Evolutionary conservation across 768 basidiomycete species (phyloP).

Genomic region (Neoboletus magnificus): DNA sequence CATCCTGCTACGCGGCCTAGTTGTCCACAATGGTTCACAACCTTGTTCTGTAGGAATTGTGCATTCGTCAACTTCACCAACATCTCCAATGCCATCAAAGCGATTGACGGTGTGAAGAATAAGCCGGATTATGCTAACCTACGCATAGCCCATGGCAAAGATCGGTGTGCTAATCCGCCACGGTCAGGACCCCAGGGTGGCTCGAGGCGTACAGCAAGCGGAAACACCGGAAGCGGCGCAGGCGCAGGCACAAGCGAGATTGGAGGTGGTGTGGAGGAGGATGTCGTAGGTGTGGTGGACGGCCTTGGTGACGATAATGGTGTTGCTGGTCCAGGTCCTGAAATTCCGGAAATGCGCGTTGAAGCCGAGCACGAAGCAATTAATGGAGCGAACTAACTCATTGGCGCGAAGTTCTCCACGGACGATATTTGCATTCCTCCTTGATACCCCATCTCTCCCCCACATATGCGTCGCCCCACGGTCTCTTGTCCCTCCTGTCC

Average conservation of each 20-base stretch:
- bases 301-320: slow-evolving; percentile 25
- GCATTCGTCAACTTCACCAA: slow-evolving; percentile 97
- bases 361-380: slow-evolving; percentile 32
- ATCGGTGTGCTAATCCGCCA: slow-evolving; percentile 91
- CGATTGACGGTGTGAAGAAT: slow-evolving; percentile 93
- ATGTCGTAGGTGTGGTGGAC: slow-evolving; percentile 17
- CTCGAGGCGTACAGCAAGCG: slow-evolving; percentile 46
- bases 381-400: slow-evolving; percentile 22
- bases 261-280: slow-evolving; percentile 25
- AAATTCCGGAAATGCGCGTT: slow-evolving; percentile 43
- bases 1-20: slow-evolving; percentile 25
- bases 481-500: slow-evolving; percentile 18
- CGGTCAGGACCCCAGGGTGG: slow-evolving; percentile 78
- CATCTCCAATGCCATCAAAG: slow-evolving; percentile 93
- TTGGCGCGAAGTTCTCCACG: slow-evolving; percentile 15
- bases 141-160: slow-evolving; percentile 93
- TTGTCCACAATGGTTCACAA: background rate
- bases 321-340: slow-evolving; percentile 24
- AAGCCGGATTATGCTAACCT: slow-evolving; percentile 87
- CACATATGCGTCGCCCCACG: slow-evolving; percentile 27
- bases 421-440: slow-evolving; percentile 30
- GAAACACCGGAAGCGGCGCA: slow-evolving; percentile 30
- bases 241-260: slow-evolving; percentile 12
- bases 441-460: slow-evolving; percentile 28
- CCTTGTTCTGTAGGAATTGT: slow-evolving; percentile 62